Evolutionary conservation across 768 basidiomycete species (phyloP), one percentile per base, ranked within the genome.

Genomic region (Botryobasidium botryosum): DNA sequence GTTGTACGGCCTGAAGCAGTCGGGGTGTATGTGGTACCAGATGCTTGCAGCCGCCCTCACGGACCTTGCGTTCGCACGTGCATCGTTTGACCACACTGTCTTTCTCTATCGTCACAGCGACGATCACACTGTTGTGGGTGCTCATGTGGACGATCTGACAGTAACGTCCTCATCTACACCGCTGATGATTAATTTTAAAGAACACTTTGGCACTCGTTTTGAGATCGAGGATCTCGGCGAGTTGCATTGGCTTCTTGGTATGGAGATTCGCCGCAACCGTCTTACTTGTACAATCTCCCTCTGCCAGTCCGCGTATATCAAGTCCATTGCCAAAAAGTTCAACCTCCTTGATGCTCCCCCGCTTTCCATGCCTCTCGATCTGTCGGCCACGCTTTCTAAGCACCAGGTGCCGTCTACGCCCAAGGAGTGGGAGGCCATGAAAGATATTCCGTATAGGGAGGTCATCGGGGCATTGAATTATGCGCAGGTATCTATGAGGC

Each of bases 1-100:
- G 3, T 48, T 69, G 24, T 69, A 70, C 53, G 64, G 69, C 6
- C 59, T 70, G 5, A 64, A 65, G 49, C 67, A 68, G 46, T 58
- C 61, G 6, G 59, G 60, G 2, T 52, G 59, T 2, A 46, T 51
- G 35, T 69, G 67, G 68, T 53, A 65, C 38, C 35, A 54, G 32
- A 50, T 47, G 12, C 49, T 64, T 33, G 31, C 31, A 33, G 31
- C 31, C n/a, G 31, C 31, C n/a, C 10, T 33, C n/a, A 33, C n/a
- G 8, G 32, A 53, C 10, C 32, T 51, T 26, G 42, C 17, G 3
- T 51, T 45, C 33, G 10, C 18, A n/a, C 31, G 10, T 8, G 31
- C n/a, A n/a, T 33, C n/a, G 31, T 33, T 33, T 23, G 47, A 48
- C 25, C 25, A 36, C 25, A 13, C 10, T 31, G 33, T 48, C 32